These are phyloP conservation scores for Lactarius akahatsu DNA, from an alignment of 768 basidiomycete genomes.

Conservation along the genomic window DNA sequence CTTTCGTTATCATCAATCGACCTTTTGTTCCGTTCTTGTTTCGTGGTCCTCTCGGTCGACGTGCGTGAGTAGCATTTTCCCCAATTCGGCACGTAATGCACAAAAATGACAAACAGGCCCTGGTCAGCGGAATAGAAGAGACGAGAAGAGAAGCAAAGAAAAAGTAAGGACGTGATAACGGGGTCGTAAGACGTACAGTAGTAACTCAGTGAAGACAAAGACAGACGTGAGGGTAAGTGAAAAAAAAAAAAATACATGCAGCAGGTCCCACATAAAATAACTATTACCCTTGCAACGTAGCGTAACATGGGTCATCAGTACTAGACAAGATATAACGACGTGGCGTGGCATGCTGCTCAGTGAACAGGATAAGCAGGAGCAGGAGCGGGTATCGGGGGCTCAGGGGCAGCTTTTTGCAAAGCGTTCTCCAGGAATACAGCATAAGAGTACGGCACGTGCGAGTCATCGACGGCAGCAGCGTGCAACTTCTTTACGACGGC, in stretches of 20 bases:
- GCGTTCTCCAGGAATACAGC: constrained; percentile 23
- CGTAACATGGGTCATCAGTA: neutral
- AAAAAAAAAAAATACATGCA: constrained; percentile 5
- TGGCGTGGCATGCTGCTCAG: neutral
- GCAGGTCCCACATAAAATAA: constrained; percentile 1
- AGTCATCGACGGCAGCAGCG: constrained; percentile 18
- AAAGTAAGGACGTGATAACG: neutral
- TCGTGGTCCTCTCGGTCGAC: too few species aligned
- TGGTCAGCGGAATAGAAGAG: neutral
- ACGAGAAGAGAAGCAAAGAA: neutral
- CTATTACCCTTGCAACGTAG: constrained; percentile 8
- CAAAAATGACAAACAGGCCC: neutral
- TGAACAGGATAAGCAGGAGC: constrained; percentile 41
- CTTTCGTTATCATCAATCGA: too few species aligned
- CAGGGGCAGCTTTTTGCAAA: constrained; percentile 10
- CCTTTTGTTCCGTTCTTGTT: too few species aligned
- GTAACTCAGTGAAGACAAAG: too few species aligned
- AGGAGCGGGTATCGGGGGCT: constrained; percentile 30
- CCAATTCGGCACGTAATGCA: neutral
- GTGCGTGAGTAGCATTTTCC: neutral
- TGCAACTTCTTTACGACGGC: constrained; percentile 6
- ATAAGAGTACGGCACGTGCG: constrained; percentile 22
- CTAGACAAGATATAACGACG: constrained; percentile 4
- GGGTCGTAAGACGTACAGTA: neutral
- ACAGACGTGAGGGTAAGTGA: neutral